phyloP scores from a whole-genome alignment of 768 basidiomycete species.

The Termitomyces bulborhizus region DNA sequence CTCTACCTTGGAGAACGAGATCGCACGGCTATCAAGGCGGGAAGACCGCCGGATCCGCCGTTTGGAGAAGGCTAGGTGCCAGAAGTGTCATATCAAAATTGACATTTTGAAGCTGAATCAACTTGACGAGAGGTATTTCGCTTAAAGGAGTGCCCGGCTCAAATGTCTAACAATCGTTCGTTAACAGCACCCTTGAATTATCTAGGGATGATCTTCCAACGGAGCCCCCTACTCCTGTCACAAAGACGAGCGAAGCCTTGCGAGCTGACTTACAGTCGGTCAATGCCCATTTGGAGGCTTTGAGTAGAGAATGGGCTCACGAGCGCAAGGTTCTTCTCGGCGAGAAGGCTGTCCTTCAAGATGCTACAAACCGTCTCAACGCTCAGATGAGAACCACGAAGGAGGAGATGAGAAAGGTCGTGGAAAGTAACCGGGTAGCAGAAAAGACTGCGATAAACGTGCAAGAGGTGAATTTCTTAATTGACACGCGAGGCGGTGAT shows the following conservation, averaged over 20 bases:
- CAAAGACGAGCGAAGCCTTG: constrained; percentile 60
- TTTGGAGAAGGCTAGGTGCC: constrained; percentile 57
- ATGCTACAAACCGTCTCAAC: constrained; percentile 63
- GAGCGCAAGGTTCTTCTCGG: constrained; percentile 58
- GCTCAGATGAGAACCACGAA: constrained; percentile 51
- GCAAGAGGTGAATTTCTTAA: constrained; percentile 42
- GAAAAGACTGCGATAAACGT: constrained; percentile 44
- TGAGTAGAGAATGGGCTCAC: constrained; percentile 68
- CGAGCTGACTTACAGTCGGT: constrained; percentile 53
- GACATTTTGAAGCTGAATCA: constrained; percentile 40
- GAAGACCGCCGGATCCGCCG: constrained; percentile 66
- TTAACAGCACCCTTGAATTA: constrained; percentile 46
- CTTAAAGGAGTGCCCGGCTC: background rate
- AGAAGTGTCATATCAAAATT: constrained; percentile 61
- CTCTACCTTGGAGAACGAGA: constrained; percentile 56
- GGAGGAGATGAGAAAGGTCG: constrained; percentile 48
- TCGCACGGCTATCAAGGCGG: constrained; percentile 54
- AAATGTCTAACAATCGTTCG: background rate
- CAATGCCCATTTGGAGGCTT: constrained; percentile 53
- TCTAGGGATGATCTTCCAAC: constrained; percentile 39
- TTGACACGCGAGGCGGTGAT: background rate
- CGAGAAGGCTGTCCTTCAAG: constrained; percentile 69
- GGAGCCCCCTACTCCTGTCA: constrained; percentile 65
- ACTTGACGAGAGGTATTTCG: constrained; percentile 56
- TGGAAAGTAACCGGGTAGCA: constrained; percentile 45